Conservation (phyloP, 2,329 filamentous ascomycete species). For the Cryphonectria japonica region DNA sequence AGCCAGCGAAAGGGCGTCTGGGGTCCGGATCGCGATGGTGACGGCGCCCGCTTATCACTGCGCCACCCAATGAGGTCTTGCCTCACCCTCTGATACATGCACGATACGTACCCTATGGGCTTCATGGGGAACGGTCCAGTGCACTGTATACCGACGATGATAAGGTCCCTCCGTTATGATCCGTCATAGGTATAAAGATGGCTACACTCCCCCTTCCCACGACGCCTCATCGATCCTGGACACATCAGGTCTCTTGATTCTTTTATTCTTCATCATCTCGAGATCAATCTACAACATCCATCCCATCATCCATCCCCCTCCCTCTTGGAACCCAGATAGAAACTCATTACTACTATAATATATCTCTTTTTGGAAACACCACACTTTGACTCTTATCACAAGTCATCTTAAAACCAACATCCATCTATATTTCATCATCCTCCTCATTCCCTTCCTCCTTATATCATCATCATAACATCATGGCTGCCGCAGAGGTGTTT, state of each 20-base stretch:
- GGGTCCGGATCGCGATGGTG: constrained; percentile 14
- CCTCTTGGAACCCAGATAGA: background rate
- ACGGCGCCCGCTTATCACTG: constrained; percentile 13
- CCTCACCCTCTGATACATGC: constrained; percentile 10
- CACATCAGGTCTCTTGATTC: background rate
- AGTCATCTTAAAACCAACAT: background rate
- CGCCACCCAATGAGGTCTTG: constrained; percentile 14
- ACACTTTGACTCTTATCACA: background rate
- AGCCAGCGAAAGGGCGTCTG: background rate
- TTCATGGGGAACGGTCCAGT: background rate
- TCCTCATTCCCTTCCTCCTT: too few species aligned
- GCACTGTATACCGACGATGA: constrained; percentile 21
- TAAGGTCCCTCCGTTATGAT: background rate
- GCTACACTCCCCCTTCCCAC: background rate
- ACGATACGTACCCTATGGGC: constrained; percentile 16
- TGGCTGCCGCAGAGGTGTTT: constrained; percentile 17
- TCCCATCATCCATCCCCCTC: background rate
- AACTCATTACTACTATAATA: background rate
- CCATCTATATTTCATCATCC: background rate
- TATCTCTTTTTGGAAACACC: background rate
- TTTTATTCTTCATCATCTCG: background rate
- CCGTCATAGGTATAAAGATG: constrained; percentile 12
- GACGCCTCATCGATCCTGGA: background rate
- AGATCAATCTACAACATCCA: background rate
- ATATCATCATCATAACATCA: constrained; percentile 3